phyloP scores from a whole-genome alignment of 2,329 filamentous ascomycete species.

The Xylariaceae sp. region DNA sequence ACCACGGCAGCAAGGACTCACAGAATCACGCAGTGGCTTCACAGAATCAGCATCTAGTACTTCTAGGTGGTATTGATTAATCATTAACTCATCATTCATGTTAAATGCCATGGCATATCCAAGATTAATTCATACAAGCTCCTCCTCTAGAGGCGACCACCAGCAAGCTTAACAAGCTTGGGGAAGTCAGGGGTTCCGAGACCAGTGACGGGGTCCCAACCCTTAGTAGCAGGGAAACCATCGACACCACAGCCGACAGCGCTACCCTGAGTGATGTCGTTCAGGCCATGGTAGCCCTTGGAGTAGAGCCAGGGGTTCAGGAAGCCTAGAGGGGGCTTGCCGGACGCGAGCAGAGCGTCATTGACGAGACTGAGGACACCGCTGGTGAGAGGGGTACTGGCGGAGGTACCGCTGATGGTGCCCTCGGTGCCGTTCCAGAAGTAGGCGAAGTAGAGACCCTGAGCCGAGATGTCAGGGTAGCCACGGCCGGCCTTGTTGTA shows the following conservation, averaged over 20 bases:
- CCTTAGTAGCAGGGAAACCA: slow-evolving; percentile 28
- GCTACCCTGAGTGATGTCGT: slow-evolving; percentile 37
- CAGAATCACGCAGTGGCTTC: too few species aligned
- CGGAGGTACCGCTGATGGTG: slow-evolving; percentile 46
- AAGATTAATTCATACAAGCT: not conserved
- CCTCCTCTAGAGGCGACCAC: slow-evolving; percentile 18
- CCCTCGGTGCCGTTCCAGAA: slow-evolving; percentile 34
- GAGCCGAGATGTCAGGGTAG: slow-evolving; percentile 40
- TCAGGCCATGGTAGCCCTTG: slow-evolving; percentile 32
- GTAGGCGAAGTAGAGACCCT: slow-evolving; percentile 30
- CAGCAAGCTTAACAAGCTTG: slow-evolving; percentile 26
- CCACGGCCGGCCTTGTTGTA: slow-evolving; percentile 43
- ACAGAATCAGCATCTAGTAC: too few species aligned
- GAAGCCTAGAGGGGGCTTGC: slow-evolving; percentile 41
- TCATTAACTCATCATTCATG: not conserved
- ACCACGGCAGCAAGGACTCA: too few species aligned
- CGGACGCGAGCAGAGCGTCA: slow-evolving; percentile 50
- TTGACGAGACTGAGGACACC: slow-evolving; percentile 57
- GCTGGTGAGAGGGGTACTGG: slow-evolving; percentile 51
- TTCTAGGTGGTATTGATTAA: not conserved
- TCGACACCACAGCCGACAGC: slow-evolving; percentile 35
- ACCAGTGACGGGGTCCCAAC: slow-evolving; percentile 34
- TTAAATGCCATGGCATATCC: not conserved
- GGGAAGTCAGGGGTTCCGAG: slow-evolving; percentile 33
- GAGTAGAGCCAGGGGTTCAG: slow-evolving; percentile 42